These are phyloP conservation scores for Aspergillus sp. DNA, from an alignment of 2,329 filamentous ascomycete genomes.

Conservation along the genomic window DNA sequence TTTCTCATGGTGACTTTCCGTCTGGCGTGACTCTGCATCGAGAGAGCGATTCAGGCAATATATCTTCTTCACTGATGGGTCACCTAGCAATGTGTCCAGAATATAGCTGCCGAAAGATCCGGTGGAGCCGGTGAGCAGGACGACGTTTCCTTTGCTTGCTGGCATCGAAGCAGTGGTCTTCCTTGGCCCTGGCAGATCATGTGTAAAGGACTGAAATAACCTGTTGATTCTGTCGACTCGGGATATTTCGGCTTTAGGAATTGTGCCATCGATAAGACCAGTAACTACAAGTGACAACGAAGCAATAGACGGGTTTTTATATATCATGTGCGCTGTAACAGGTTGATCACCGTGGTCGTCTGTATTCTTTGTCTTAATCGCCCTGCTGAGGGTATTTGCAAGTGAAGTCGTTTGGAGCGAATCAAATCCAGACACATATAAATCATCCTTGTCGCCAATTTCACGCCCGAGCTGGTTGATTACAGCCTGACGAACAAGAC, in stretches of 20 bases:
- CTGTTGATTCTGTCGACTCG: background rate
- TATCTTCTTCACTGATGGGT: slow-evolving; percentile 40
- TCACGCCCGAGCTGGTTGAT: background rate
- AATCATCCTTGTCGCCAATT: background rate
- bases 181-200: background rate
- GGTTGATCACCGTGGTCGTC: too few species aligned
- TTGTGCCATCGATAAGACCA: background rate
- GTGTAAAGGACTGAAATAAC: background rate
- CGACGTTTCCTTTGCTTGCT: background rate
- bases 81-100: slow-evolving; percentile 37
- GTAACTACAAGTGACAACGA: background rate
- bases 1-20: slow-evolving; percentile 33
- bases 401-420: background rate
- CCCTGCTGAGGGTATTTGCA: background rate
- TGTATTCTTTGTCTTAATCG: too few species aligned
- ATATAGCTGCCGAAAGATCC: slow-evolving; percentile 51
- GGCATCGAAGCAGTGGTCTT: too few species aligned
- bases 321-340: background rate
- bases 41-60: slow-evolving; percentile 48
- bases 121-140: slow-evolving; percentile 42
- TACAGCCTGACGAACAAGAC: background rate
- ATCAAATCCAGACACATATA: background rate
- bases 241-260: background rate
- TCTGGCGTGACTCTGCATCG: slow-evolving; percentile 45
- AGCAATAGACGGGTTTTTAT: background rate